Conservation (phyloP, 257 asterid species). For the Solanum sejunctum region DNA sequence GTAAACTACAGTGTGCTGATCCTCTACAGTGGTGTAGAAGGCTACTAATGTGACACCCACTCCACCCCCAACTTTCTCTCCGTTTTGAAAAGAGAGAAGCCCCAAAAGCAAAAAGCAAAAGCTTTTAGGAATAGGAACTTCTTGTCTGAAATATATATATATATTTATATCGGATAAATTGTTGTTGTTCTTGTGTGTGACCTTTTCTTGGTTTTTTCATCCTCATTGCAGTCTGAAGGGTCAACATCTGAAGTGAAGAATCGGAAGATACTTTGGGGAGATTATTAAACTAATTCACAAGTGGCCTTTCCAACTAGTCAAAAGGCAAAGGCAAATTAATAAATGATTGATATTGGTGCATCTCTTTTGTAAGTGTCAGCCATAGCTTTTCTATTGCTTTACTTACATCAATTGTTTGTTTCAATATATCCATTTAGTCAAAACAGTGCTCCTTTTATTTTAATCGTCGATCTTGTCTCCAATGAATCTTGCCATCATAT, state of each 20-base stretch:
- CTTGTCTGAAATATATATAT: background rate
- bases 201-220: background rate
- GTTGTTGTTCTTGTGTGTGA: background rate
- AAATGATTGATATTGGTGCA: background rate
- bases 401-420: background rate
- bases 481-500: background rate
- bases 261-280: background rate
- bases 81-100: background rate
- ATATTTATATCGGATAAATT: background rate
- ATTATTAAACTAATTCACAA: background rate
- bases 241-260: background rate
- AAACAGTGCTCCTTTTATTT: background rate
- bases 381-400: background rate
- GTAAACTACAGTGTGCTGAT: background rate
- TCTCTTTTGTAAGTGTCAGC: constrained; percentile 1
- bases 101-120: background rate
- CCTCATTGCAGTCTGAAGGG: background rate
- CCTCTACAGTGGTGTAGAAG: background rate
- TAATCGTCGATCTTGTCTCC: background rate
- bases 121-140: background rate
- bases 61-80: background rate
- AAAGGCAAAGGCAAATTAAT: background rate
- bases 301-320: background rate
- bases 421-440: background rate
- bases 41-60: background rate